Conservation (phyloP, 2,329 filamentous ascomycete species). For the Epichloe bromicola region DNA sequence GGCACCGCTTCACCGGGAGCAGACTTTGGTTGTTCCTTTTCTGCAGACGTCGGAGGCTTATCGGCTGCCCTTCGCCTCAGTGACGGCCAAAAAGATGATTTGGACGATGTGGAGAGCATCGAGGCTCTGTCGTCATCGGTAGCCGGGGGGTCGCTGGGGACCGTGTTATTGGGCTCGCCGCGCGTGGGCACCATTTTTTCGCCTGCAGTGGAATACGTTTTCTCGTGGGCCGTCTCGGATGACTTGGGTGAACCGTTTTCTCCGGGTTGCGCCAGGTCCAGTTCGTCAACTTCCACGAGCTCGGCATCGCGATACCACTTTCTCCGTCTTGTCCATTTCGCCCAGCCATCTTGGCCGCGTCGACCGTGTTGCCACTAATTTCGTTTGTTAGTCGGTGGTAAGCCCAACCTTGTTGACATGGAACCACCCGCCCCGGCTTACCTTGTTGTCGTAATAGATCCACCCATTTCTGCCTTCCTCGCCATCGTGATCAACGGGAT, state of each 20-base stretch:
- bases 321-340: constrained; percentile 77
- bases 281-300: constrained; percentile 58
- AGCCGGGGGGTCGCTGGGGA: constrained; percentile 11
- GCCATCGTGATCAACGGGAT: constrained; percentile 36
- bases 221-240: constrained; percentile 8
- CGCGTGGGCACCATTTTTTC: constrained; percentile 22
- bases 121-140: constrained; percentile 29
- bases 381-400: constrained; percentile 5
- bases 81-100: constrained; percentile 29
- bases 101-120: constrained; percentile 34
- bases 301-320: constrained; percentile 98
- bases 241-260: constrained; percentile 18
- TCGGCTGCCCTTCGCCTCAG: constrained; percentile 28
- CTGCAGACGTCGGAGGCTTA: constrained; percentile 15
- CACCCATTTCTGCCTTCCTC: constrained; percentile 62
- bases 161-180: constrained; percentile 10
- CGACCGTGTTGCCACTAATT: constrained; percentile 76
- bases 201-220: constrained; percentile 22
- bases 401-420: no score
- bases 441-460: constrained; percentile 98
- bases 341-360: constrained; percentile 80
- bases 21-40: constrained; percentile 24
- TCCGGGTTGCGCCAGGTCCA: constrained; percentile 21
- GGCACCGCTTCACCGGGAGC: constrained; percentile 33
- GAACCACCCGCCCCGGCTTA: constrained; percentile 22